phyloP scores from a whole-genome alignment of 768 basidiomycete species.

The Suillus cothurnatus region DNA sequence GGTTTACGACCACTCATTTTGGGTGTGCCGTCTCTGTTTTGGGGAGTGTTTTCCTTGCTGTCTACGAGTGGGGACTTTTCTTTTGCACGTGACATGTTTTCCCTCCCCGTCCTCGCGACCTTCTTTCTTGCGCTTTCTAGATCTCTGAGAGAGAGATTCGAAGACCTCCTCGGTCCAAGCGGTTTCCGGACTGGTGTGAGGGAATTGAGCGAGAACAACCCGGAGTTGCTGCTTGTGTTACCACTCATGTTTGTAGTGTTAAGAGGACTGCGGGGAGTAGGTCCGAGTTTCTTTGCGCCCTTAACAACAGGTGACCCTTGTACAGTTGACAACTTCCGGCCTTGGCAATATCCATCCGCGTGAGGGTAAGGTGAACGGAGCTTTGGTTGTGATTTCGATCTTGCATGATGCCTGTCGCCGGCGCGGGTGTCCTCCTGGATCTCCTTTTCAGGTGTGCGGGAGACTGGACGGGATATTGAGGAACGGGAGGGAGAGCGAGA shows the following conservation, averaged over 20 bases:
- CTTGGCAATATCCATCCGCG: slow-evolving; percentile 6
- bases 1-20: slow-evolving; percentile 32
- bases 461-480: slow-evolving; percentile 19
- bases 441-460: slow-evolving; percentile 13
- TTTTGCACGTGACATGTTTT: slow-evolving; percentile 11
- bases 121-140: not conserved
- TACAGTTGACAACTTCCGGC: slow-evolving; percentile 32
- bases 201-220: slow-evolving; percentile 18
- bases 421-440: not conserved
- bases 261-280: not conserved
- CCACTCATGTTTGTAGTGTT: not conserved
- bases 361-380: slow-evolving; percentile 18
- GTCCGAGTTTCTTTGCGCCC: not conserved
- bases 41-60: slow-evolving; percentile 26
- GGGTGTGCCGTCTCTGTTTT: slow-evolving; percentile 20
- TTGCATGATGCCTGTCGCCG: slow-evolving; percentile 18
- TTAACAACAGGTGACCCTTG: slow-evolving; percentile 31
- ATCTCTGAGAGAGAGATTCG: not conserved
- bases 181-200: slow-evolving; percentile 28
- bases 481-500: slow-evolving; percentile 18
- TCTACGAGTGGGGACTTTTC: slow-evolving; percentile 8
- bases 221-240: slow-evolving; percentile 28
- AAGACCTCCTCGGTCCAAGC: slow-evolving; percentile 23
- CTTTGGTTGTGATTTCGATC: slow-evolving; percentile 41
- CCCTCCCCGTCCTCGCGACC: not conserved